Evolutionary conservation across 2,329 filamentous ascomycete species (phyloP), one percentile per base, ranked within the genome.

Genomic region (Fusarium xylarioides): DNA sequence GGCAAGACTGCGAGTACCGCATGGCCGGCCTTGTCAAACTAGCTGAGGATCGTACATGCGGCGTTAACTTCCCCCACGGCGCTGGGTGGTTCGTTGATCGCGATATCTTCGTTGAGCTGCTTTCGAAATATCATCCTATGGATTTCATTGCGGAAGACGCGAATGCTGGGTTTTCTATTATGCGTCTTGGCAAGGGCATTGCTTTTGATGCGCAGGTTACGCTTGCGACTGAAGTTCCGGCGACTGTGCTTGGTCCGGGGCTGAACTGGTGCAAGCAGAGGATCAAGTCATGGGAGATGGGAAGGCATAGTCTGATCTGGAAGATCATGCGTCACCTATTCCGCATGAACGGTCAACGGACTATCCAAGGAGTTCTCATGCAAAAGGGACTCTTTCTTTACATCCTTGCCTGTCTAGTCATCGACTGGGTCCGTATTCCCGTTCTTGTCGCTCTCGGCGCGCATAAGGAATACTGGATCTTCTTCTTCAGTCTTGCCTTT

Each of bases 201-300:
- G 55, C 60, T 4, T 63, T 63, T 7, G 60, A 63, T n/a, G 60
- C 60, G 1, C 60, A 61, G 6, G 60, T 63, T 4, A 63, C 60
- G 0, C 60, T 63, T 3, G 60, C 60, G 1, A 63, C 60, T 1
- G 60, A 61, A 15, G 60, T 63, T 5, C 60, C 60, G 3, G 26
- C 60, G 0, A 61, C 55, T n/a, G 62, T 73, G 2, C 47, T 73
- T 14, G 70, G 70, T 2, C 66, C 70, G 5, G 69, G 66, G 0
- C 4, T 73, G n/a, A 73, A 72, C 42, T 73, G 69, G 70, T 73
- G 63, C 58, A 73, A 73, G 32, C 70, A 73, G 42, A 50, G 70
- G n/a, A 55, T 73, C 57, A 69, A 63, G 57, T 73, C 70, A 5
- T 73, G 70, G 70, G 69, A 73, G 23, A 73, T 73, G 61, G 69